Evolutionary conservation across 164 flowering plant species (phyloP).

Genomic region (Chloranthus sessilifolius): DNA sequence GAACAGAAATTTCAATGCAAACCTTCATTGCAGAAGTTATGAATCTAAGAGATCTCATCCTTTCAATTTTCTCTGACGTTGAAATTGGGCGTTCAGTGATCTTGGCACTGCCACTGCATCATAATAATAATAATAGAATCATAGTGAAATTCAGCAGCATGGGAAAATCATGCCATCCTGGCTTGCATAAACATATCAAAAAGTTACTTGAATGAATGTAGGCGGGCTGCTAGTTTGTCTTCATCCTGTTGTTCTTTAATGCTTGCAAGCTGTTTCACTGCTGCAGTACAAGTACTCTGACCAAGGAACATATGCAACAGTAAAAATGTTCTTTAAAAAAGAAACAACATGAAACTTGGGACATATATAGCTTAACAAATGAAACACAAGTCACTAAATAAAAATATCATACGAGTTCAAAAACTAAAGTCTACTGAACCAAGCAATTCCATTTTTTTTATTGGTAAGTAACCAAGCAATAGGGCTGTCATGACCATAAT

Average conservation of each 20-base stretch:
- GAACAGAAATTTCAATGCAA: conserved; percentile 1
- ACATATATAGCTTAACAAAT: too few species aligned
- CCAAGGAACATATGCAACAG: neutral
- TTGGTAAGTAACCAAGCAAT: too few species aligned
- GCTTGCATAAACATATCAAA: too few species aligned
- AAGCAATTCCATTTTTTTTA: too few species aligned
- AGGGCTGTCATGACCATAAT: too few species aligned
- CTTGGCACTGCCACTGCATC: conserved; percentile 30
- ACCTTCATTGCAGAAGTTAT: conserved; percentile 28
- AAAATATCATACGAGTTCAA: too few species aligned
- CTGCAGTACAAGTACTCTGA: conserved; percentile 29
- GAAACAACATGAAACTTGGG: neutral
- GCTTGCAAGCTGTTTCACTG: conserved; percentile 54
- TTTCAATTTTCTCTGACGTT: conserved; percentile 32
- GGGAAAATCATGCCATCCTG: neutral
- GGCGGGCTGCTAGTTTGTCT: conserved; percentile 59
- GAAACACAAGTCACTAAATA: too few species aligned
- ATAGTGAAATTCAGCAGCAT: neutral
- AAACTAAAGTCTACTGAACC: too few species aligned
- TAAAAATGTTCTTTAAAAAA: neutral
- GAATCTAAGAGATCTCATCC: conserved; percentile 38
- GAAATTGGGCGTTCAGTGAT: conserved; percentile 18
- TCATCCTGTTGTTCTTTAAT: conserved; percentile 74
- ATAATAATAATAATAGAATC: conserved; percentile 1
- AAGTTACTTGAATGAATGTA: conserved; percentile 77